Percentiles rank a stretch among this genome's conserved stretches.
Evolutionary conservation across 139 green algal species (phyloP).

Genomic region (Chlamydomonas incerta): DNA sequence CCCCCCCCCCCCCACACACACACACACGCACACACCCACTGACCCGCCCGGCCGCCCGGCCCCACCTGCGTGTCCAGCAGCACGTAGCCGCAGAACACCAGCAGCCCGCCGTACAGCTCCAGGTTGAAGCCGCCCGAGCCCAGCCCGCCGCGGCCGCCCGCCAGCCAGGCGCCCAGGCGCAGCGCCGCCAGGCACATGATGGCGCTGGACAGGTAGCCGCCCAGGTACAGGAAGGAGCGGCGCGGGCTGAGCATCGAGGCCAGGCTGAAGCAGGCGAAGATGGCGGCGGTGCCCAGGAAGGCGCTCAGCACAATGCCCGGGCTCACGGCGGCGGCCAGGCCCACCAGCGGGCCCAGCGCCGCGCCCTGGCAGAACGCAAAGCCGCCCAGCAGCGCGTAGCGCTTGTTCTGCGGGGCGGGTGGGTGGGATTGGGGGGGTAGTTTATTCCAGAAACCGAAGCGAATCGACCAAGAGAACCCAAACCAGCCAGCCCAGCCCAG

Average conservation of each 20-base stretch:
- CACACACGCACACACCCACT: not conserved
- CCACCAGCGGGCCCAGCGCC: slow-evolving; percentile 62
- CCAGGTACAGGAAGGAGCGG: slow-evolving; percentile 72
- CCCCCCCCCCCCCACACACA: not conserved
- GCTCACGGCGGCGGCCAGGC: slow-evolving; percentile 51
- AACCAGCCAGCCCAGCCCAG: too few species aligned
- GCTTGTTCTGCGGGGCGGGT: slow-evolving; percentile 52
- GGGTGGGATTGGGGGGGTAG: too few species aligned
- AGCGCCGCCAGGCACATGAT: slow-evolving; percentile 57
- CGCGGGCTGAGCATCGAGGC: slow-evolving; percentile 72
- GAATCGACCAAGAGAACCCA: too few species aligned
- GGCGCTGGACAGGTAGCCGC: slow-evolving; percentile 59
- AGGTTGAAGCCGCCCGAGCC: slow-evolving; percentile 41
- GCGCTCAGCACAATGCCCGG: slow-evolving; percentile 65
- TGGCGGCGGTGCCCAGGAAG: slow-evolving; percentile 53
- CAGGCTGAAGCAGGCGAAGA: slow-evolving; percentile 81
- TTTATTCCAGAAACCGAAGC: too few species aligned
- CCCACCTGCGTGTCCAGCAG: slow-evolving; percentile 80
- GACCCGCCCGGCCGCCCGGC: not conserved
- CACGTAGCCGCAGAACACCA: slow-evolving; percentile 79
- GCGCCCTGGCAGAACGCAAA: slow-evolving; percentile 71
- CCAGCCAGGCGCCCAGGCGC: slow-evolving; percentile 65
- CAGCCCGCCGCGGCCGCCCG: slow-evolving; percentile 38
- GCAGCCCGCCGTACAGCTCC: slow-evolving; percentile 79
- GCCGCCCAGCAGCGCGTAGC: slow-evolving; percentile 62